Percentiles rank a stretch among this genome's conserved stretches.
These are phyloP conservation scores for Tolypocladium nubicola DNA, from an alignment of 2,329 filamentous ascomycete species.

Conservation along the genomic window DNA sequence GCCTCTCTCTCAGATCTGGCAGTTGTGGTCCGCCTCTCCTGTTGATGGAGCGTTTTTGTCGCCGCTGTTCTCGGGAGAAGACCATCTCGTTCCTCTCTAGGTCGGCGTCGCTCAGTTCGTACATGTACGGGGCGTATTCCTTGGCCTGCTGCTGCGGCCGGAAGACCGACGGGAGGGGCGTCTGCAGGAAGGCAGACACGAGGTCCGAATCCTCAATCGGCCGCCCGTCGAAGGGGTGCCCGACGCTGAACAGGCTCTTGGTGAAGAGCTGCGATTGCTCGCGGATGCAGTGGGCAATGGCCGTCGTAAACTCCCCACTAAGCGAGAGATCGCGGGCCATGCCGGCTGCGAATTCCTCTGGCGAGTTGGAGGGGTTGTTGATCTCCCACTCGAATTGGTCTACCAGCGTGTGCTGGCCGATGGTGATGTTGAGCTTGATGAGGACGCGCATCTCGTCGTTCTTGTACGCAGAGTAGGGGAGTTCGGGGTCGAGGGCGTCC, in stretches of 20 bases:
- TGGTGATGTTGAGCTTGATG: conserved; percentile 95
- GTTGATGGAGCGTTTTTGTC: conserved; percentile 93
- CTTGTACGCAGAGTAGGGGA: conserved; percentile 90
- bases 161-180: conserved; percentile 74
- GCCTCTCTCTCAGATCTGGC: conserved; percentile 92
- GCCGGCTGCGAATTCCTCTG: conserved; percentile 83
- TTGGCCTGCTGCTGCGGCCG: conserved; percentile 86
- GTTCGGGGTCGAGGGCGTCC: conserved; percentile 77
- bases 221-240: conserved; percentile 89
- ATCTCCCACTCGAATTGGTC: conserved; percentile 99
- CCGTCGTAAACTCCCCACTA: conserved; percentile 91
- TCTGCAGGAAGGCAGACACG: conserved; percentile 72
- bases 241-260: conserved; percentile 82
- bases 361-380: conserved; percentile 86
- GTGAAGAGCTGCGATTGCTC: conserved; percentile 94
- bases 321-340: conserved; percentile 88
- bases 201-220: conserved; percentile 89
- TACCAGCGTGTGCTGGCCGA: conserved; percentile 84
- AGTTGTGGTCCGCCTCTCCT: conserved; percentile 82
- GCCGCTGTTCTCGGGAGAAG: conserved; percentile 84
- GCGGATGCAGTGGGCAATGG: conserved; percentile 94
- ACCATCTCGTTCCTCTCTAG: conserved; percentile 85
- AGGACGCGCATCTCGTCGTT: conserved; percentile 98
- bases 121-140: conserved; percentile 87
- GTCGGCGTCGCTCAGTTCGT: conserved; percentile 85